Conservation (phyloP, 495 filamentous ascomycete genomes). For the Podospora didyma region DNA sequence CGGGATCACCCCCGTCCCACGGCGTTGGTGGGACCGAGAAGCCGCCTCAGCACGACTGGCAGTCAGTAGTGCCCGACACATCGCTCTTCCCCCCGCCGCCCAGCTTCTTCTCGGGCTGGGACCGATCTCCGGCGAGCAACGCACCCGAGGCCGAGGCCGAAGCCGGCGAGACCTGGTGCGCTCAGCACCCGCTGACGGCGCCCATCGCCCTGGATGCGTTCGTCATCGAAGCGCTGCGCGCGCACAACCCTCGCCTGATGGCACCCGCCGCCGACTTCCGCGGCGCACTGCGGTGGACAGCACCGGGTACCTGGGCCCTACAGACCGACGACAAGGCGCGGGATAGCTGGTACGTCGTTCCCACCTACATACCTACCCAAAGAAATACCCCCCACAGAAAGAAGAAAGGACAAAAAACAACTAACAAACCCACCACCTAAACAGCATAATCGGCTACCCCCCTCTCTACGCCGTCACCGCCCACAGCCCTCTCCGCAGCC, state of each 20-base stretch:
- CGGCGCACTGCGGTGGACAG: constrained; percentile 27
- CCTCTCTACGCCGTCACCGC: constrained; percentile 69
- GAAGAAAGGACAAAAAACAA: too few relatives aligned
- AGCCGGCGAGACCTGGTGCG: constrained; percentile 69
- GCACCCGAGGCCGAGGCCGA: constrained; percentile 65
- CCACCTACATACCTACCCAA: neutral
- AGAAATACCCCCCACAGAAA: too few relatives aligned
- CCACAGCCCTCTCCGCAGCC: constrained; percentile 57
- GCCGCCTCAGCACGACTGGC: constrained; percentile 68
- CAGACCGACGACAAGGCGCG: constrained; percentile 25
- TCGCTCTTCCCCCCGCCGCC: constrained; percentile 81
- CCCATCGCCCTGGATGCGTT: constrained; percentile 51
- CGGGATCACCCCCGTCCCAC: constrained; percentile 48
- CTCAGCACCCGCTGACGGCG: constrained; percentile 54
- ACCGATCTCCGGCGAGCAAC: constrained; percentile 68
- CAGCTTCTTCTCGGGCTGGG: constrained; percentile 55
- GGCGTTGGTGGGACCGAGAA: too few relatives aligned
- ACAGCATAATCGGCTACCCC: constrained; percentile 56
- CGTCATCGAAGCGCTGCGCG: constrained; percentile 22
- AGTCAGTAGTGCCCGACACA: constrained; percentile 71
- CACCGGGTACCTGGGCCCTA: constrained; percentile 43
- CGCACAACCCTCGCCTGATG: constrained; percentile 35
- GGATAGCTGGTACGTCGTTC: constrained; percentile 40
- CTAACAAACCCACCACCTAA: neutral
- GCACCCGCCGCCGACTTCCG: constrained; percentile 25